Conservation (phyloP, 805 yeast genomes). For the Phaffomyces antillensis region DNA sequence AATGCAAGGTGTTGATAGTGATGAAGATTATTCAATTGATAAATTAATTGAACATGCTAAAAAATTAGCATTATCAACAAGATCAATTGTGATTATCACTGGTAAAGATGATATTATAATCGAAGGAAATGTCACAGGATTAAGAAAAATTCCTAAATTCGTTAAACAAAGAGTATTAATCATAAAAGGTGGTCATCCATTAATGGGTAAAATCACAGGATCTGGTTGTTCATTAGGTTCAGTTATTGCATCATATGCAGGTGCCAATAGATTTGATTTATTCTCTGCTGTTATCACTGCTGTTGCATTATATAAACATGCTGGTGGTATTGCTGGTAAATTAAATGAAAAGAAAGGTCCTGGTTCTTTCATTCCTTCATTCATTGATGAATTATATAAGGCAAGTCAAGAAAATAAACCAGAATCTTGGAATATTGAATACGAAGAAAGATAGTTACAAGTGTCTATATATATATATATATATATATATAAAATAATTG, state of each 20-base stretch:
- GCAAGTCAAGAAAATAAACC: constrained; percentile 3
- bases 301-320: constrained; percentile 12
- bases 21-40: constrained; percentile 18
- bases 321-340: constrained; percentile 13
- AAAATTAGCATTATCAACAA: constrained; percentile 41
- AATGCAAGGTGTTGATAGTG: constrained; percentile 73
- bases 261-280: constrained; percentile 5
- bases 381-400: constrained; percentile 9
- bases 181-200: constrained; percentile 49
- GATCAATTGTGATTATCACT: constrained; percentile 62
- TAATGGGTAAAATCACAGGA: constrained; percentile 70
- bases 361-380: constrained; percentile 10
- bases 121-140: constrained; percentile 33
- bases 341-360: constrained; percentile 7
- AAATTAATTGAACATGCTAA: constrained; percentile 34
- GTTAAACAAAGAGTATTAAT: constrained; percentile 25
- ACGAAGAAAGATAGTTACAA: not conserved
- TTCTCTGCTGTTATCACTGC: constrained; percentile 13
- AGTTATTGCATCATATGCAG: constrained; percentile 44
- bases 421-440: constrained; percentile 5
- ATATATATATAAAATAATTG: too few species aligned
- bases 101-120: constrained; percentile 51
- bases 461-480: too few species aligned
- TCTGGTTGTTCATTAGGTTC: constrained; percentile 82
- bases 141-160: constrained; percentile 12